phyloP scores from a whole-genome alignment of 2,329 filamentous ascomycete genomes.

The Cadophora gregata region DNA sequence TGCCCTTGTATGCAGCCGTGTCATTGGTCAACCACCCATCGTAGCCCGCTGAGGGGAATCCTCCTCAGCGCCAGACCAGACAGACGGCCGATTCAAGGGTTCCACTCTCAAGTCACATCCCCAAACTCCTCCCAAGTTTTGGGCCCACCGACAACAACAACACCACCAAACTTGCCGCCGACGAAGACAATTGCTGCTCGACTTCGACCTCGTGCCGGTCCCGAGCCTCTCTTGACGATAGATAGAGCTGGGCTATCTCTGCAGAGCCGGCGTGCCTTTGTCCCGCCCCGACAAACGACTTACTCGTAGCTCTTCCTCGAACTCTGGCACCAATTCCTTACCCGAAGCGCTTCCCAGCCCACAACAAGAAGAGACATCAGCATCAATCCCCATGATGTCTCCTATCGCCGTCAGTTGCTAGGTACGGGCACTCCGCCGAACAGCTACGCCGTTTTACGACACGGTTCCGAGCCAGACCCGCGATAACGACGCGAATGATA shows the following conservation, averaged over 20 bases:
- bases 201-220: conserved; percentile 14
- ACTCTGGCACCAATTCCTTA: conserved; percentile 10
- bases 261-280: conserved; percentile 22
- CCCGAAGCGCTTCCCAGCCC: conserved; percentile 26
- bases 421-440: conserved; percentile 34
- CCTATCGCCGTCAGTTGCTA: conserved; percentile 33
- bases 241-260: conserved; percentile 29
- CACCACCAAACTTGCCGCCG: conserved; percentile 9
- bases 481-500: conserved; percentile 37
- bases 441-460: conserved; percentile 22
- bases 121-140: conserved; percentile 10
- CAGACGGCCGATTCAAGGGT: conserved; percentile 10
- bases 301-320: conserved; percentile 15
- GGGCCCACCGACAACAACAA: conserved; percentile 20
- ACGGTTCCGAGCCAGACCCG: conserved; percentile 27
- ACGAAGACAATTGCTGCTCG: conserved; percentile 24
- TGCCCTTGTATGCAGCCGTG: not conserved
- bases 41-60: conserved; percentile 16
- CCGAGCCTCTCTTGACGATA: conserved; percentile 24
- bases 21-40: not conserved
- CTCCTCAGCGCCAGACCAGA: conserved; percentile 18
- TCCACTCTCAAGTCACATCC: conserved; percentile 13
- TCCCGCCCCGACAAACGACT: conserved; percentile 12
- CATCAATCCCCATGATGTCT: conserved; percentile 42
- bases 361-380: conserved; percentile 39